Evolutionary conservation across 2,329 filamentous ascomycete genomes (phyloP).

Genomic region (Fusarium piperis): DNA sequence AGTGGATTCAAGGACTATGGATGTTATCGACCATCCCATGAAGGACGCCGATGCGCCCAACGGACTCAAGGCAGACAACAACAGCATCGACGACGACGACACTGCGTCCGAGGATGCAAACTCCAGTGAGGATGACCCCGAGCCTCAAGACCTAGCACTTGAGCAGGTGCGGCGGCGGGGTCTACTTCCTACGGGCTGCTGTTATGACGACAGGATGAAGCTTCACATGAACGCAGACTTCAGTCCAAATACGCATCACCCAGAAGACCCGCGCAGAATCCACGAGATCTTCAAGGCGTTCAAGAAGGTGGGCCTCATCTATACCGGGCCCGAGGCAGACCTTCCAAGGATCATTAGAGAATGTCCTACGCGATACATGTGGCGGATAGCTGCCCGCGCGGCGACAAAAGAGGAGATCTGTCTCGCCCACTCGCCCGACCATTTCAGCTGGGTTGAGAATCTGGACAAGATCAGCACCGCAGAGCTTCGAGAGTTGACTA

Average conservation of each 20-base stretch:
- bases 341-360: slow-evolving; percentile 61
- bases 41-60: slow-evolving; percentile 50
- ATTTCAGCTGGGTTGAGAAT: slow-evolving; percentile 80
- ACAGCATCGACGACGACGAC: slow-evolving; percentile 46
- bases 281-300: slow-evolving; percentile 93
- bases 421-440: slow-evolving; percentile 78
- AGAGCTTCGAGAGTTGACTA: slow-evolving; percentile 75
- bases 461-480: slow-evolving; percentile 65
- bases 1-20: slow-evolving; percentile 48
- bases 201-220: slow-evolving; percentile 96
- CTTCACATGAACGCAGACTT: slow-evolving; percentile 89
- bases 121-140: slow-evolving; percentile 49
- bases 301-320: slow-evolving; percentile 82
- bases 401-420: slow-evolving; percentile 84
- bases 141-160: slow-evolving; percentile 50
- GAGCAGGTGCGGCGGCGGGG: slow-evolving; percentile 55
- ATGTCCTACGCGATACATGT: slow-evolving; percentile 71
- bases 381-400: slow-evolving; percentile 80
- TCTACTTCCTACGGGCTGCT: slow-evolving; percentile 76
- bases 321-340: slow-evolving; percentile 64
- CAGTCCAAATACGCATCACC: slow-evolving; percentile 80
- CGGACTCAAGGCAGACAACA: slow-evolving; percentile 29
- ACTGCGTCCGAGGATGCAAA: slow-evolving; percentile 48
- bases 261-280: slow-evolving; percentile 92
- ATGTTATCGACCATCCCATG: slow-evolving; percentile 57